A percentile compares a stretch with the other conserved stretches of the same genome.
phyloP scores from a whole-genome alignment of 2,329 filamentous ascomycete species.

The Fusarium musae region DNA sequence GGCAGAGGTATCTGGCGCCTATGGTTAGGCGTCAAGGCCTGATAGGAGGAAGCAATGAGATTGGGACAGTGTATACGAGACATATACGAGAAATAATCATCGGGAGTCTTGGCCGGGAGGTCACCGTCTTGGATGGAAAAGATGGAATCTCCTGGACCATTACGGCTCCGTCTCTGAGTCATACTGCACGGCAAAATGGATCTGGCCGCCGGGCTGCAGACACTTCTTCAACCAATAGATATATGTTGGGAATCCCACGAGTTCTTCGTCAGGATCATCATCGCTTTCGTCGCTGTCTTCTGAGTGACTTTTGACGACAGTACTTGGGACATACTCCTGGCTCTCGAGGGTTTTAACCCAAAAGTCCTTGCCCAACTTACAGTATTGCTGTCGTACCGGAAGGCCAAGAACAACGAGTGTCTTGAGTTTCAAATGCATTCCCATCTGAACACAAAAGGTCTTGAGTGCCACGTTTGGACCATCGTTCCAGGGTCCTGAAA shows the following conservation, averaged over 20 bases:
- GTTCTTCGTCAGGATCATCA: neutral
- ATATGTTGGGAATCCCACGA: neutral
- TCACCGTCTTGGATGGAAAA: neutral
- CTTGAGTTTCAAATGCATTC: slow-evolving; percentile 17
- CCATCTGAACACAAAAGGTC: neutral
- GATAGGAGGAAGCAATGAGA: neutral
- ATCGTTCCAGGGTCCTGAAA: neutral
- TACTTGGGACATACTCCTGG: neutral
- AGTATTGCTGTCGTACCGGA: neutral
- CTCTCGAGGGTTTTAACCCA: slow-evolving; percentile 10
- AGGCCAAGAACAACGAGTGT: slow-evolving; percentile 15
- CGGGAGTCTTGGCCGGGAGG: too few species aligned
- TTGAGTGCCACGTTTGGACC: neutral
- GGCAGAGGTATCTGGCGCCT: neutral
- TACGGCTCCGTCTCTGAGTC: neutral
- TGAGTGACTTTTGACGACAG: neutral
- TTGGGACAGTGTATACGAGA: neutral
- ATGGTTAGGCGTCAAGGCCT: neutral
- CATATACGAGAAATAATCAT: neutral
- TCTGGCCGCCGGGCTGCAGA: slow-evolving; percentile 18
- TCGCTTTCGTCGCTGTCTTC: neutral
- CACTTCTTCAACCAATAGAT: slow-evolving; percentile 13
- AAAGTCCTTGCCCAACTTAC: neutral
- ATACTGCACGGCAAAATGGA: slow-evolving; percentile 7
- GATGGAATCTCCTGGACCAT: neutral